Evolutionary conservation across 2,329 filamentous ascomycete species (phyloP).

Genomic region (Cytospora mali): DNA sequence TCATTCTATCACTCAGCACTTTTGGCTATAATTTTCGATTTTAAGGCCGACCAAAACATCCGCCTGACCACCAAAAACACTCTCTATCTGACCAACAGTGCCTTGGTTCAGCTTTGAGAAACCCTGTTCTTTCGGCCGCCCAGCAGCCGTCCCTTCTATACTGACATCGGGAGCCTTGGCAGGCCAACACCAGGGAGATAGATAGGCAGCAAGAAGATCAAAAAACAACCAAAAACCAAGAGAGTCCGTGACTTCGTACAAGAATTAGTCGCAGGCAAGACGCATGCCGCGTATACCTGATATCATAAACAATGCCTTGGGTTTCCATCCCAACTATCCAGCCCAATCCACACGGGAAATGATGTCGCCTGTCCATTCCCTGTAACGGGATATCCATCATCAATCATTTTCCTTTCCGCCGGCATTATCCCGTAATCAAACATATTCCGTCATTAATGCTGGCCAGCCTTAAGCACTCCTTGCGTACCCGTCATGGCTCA

Average conservation of each 20-base stretch:
- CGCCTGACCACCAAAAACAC: too few species aligned
- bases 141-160: too few species aligned
- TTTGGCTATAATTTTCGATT: neutral
- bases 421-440: neutral
- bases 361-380: neutral
- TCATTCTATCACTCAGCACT: neutral
- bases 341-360: neutral
- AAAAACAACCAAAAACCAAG: neutral
- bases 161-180: too few species aligned
- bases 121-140: too few species aligned
- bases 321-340: neutral
- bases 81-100: too few species aligned
- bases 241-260: slow-evolving; percentile 2
- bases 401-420: slow-evolving; percentile 1
- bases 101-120: too few species aligned
- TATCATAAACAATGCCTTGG: neutral
- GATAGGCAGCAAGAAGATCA: neutral
- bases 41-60: neutral
- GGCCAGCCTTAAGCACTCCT: neutral
- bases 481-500: neutral
- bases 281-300: neutral
- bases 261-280: neutral
- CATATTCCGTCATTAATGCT: neutral
- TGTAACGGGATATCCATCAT: slow-evolving; percentile 14
- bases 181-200: too few species aligned